Evolutionary conservation across 805 yeast species (phyloP).

Genomic region (Saturnispora halmiae): DNA sequence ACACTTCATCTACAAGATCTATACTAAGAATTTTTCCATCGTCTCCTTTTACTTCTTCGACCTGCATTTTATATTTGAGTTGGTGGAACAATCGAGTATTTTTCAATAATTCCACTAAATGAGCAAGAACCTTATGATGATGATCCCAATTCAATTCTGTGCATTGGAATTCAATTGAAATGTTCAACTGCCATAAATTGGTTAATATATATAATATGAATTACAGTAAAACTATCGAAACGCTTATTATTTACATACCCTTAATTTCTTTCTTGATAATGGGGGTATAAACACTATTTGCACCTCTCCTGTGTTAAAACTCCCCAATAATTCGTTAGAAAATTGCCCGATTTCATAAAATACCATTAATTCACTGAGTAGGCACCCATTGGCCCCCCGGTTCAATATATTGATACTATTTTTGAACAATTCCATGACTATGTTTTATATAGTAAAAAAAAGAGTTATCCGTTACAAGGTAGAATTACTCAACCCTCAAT

Average conservation of each 20-base stretch:
- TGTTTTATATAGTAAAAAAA: too few relatives aligned
- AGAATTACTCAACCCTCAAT: neutral
- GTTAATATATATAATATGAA: too few relatives aligned
- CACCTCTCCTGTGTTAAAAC: too few relatives aligned
- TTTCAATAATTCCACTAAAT: neutral
- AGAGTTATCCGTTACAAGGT: neutral
- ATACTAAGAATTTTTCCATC: neutral
- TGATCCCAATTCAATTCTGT: neutral
- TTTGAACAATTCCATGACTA: neutral
- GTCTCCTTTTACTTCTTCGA: neutral
- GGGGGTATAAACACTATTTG: constrained; percentile 6
- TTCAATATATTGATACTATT: neutral
- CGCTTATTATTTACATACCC: too few relatives aligned
- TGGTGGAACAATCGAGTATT: neutral
- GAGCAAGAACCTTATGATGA: neutral
- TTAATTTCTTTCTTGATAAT: too few relatives aligned
- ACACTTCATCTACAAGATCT: constrained; percentile 8
- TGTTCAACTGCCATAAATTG: neutral
- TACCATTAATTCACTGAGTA: neutral
- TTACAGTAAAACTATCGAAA: too few relatives aligned
- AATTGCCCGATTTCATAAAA: neutral
- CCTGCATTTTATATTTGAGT: neutral
- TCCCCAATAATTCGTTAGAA: neutral
- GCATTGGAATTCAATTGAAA: neutral
- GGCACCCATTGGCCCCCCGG: neutral